Base-by-base conservation (phyloP, 257 asterid species). In the Asclepias syriaca region DNA sequence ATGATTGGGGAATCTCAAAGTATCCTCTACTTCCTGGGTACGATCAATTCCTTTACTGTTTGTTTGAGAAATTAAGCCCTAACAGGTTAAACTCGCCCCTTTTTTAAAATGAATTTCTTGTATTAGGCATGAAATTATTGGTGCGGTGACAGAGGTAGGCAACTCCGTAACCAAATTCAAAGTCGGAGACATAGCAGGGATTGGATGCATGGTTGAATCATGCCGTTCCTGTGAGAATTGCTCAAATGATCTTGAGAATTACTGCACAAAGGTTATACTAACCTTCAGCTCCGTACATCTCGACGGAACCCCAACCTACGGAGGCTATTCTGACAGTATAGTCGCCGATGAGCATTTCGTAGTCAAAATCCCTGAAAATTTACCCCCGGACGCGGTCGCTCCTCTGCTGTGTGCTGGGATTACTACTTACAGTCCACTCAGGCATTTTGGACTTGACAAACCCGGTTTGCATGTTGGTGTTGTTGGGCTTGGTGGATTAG, bases 121-220 rank as follows among this genome's bases (percentile, higher is more conserved):
- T 24, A 16, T 27, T 82, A 89, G 96, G 81, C 93, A 89, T 57
- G 96, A 87, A 77, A 84, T 89, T 59, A 89, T 82, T 19, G 96
- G 92, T 0, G 79, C 76, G 21, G 96, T 83, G 39, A 89, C 90
- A 0, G 93, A 82, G 70, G 85, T 89, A 0, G 96, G 96, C 0
- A 81, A 75, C 74, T 77, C 84, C 66, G 96, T 89, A 18, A 56
- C 75, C 27, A 85, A 82, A 21, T 56, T 85, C 70, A 85, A 85
- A 72, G 84, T 81, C 0, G 96, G 96, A 2, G 93, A 89, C 73
- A 87, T 81, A 63, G 89, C 85, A 0, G 89, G 96, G 1, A 87
- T 89, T 0, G 96, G 96, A 18, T 84, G 93, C 82, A 13, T 87
- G 73, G 88, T 85, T 0, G 88, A 87, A 73, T 89, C 96, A 0